Percentiles rank a stretch among this genome's conserved stretches.
These are phyloP conservation scores for Excoecaria agallocha DNA, from an alignment of 345 rosid genomes.

Conservation along the genomic window DNA sequence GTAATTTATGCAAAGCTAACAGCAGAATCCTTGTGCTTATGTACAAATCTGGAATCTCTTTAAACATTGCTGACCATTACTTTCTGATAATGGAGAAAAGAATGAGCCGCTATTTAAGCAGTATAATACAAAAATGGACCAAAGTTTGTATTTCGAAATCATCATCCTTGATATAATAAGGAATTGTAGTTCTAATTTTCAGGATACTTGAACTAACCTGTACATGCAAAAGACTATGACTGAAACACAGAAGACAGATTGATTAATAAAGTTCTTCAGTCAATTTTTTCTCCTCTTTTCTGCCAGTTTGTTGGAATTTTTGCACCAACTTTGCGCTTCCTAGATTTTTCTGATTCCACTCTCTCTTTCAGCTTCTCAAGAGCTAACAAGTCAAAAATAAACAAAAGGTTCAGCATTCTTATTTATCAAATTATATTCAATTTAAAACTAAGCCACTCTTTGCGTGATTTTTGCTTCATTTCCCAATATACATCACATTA, in stretches of 20 bases:
- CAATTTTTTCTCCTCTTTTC: slow-evolving; percentile 18
- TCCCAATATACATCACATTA: no score
- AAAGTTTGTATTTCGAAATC: not conserved
- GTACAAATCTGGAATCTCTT: not conserved
- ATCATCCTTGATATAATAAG: not conserved
- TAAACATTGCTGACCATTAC: not conserved
- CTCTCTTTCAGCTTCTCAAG: slow-evolving; percentile 69
- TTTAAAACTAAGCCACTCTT: not conserved
- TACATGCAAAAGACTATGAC: not conserved
- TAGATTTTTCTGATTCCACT: slow-evolving; percentile 62
- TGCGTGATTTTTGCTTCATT: not conserved
- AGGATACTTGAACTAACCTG: slow-evolving; percentile 10
- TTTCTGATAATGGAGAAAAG: not conserved
- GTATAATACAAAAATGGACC: not conserved
- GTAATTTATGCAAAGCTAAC: not conserved
- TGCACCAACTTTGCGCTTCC: slow-evolving; percentile 44
- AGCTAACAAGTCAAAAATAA: slow-evolving; percentile 40
- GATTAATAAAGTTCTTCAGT: slow-evolving; percentile 8
- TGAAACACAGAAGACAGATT: not conserved
- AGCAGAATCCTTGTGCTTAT: not conserved
- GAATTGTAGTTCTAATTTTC: not conserved
- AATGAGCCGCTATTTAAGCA: not conserved
- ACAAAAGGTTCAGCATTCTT: slow-evolving; percentile 3
- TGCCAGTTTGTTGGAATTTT: slow-evolving; percentile 39
- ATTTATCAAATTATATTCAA: not conserved